Evolutionary conservation across 768 basidiomycete genomes (phyloP).

Genomic region (Epithele typhae): DNA sequence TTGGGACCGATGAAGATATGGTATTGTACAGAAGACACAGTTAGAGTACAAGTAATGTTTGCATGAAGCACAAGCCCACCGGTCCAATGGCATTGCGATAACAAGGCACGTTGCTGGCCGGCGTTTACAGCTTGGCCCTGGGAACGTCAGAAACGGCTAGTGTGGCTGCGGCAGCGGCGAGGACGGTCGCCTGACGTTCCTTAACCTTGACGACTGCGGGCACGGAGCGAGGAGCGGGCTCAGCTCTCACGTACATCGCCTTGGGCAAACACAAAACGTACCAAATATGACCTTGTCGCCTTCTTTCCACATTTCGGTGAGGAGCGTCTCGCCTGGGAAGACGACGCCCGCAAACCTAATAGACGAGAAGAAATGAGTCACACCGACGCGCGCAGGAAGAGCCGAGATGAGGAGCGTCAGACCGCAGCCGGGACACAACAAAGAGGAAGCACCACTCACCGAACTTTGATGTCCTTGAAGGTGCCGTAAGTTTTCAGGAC

Average conservation of each 20-base stretch:
- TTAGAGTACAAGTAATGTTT: no score
- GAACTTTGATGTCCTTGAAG: slow-evolving; percentile 92
- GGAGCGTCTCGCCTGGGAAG: slow-evolving; percentile 91
- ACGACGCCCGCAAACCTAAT: slow-evolving; percentile 83
- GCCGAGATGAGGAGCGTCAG: no score
- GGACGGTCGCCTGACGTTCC: slow-evolving; percentile 67
- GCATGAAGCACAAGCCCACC: no score
- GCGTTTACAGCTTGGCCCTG: slow-evolving; percentile 58
- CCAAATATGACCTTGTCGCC: slow-evolving; percentile 87
- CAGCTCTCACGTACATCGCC: slow-evolving; percentile 1
- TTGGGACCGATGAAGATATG: no score
- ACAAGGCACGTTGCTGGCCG: no score
- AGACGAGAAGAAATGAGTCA: slow-evolving; percentile 1
- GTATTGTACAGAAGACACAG: no score
- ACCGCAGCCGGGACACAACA: no score
- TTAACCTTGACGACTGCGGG: slow-evolving; percentile 79
- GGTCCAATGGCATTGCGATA: no score
- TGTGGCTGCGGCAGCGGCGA: slow-evolving; percentile 82
- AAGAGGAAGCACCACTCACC: slow-evolving; percentile 45
- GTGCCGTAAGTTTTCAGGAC: slow-evolving; percentile 82
- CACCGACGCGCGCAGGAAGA: background rate
- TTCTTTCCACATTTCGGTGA: slow-evolving; percentile 99
- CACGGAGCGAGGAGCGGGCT: slow-evolving; percentile 1
- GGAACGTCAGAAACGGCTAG: slow-evolving; percentile 37
- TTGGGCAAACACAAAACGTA: slow-evolving; percentile 41